Percentiles rank a stretch among this genome's conserved stretches.
Evolutionary conservation across 2,329 filamentous ascomycete species (phyloP).

Genomic region (Paraconiothyrium brasiliense): DNA sequence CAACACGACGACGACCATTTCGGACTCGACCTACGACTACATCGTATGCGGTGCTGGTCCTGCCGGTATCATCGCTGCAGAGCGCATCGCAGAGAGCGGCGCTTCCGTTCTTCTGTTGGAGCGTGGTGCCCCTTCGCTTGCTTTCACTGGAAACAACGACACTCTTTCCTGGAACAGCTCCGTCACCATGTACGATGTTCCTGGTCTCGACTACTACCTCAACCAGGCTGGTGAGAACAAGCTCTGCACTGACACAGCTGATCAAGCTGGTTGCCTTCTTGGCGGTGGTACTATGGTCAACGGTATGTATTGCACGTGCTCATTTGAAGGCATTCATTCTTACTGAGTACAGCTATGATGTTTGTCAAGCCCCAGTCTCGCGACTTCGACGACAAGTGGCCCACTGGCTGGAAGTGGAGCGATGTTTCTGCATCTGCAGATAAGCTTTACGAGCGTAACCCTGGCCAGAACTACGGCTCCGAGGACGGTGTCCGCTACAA

Average conservation of each 20-base stretch:
- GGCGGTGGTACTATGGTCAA: constrained; percentile 74
- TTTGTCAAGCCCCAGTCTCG: constrained; percentile 44
- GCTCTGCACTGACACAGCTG: constrained; percentile 71
- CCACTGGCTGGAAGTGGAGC: constrained; percentile 71
- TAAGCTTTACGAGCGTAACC: constrained; percentile 75
- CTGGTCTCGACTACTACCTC: constrained; percentile 48
- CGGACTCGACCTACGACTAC: constrained; percentile 64
- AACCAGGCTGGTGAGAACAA: constrained; percentile 39
- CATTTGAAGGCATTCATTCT: constrained; percentile 46
- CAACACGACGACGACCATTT: constrained; percentile 45
- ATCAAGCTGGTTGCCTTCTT: constrained; percentile 75
- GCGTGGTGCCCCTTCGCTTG: constrained; percentile 50
- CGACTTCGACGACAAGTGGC: constrained; percentile 79
- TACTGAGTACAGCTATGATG: constrained; percentile 37
- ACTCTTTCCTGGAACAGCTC: constrained; percentile 47
- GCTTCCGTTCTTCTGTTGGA: constrained; percentile 69
- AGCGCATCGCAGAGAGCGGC: constrained; percentile 70
- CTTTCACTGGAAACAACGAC: constrained; percentile 39
- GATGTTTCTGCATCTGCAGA: constrained; percentile 69
- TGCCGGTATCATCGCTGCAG: constrained; percentile 66
- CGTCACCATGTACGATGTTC: constrained; percentile 50
- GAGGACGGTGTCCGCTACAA: constrained; percentile 71
- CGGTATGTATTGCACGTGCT: constrained; percentile 68
- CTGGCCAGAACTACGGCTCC: constrained; percentile 72
- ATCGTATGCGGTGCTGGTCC: constrained; percentile 70